Conservation (phyloP, 2,329 filamentous ascomycete genomes). For the Colletotrichum australisinense region DNA sequence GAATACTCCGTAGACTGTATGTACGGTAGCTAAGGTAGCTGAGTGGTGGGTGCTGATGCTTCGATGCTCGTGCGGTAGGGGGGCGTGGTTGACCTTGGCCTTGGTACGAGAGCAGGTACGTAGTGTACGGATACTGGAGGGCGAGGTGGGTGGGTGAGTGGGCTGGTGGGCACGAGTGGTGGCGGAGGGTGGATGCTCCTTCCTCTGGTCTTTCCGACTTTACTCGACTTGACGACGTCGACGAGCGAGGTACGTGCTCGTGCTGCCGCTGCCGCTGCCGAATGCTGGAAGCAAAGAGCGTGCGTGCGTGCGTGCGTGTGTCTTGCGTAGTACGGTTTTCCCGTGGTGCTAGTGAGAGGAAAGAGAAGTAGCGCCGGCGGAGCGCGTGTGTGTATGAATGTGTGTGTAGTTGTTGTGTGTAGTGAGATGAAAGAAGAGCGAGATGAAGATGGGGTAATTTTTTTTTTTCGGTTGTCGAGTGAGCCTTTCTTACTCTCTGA, state of each 20-base stretch:
- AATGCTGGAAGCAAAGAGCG: not conserved
- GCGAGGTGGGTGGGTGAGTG: conserved; percentile 12
- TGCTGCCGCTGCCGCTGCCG: not conserved
- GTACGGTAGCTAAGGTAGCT: not conserved
- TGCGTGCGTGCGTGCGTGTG: not conserved
- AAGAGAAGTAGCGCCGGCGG: conserved; percentile 14
- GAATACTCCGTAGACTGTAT: no score
- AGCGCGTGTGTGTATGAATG: not conserved
- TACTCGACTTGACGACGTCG: conserved; percentile 13
- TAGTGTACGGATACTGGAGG: not conserved
- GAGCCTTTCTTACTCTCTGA: not conserved
- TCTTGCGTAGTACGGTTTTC: not conserved
- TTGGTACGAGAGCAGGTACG: not conserved
- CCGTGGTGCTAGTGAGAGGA: conserved; percentile 4
- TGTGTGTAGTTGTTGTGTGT: not conserved
- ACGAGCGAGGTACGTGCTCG: not conserved
- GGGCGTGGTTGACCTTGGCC: conserved; percentile 23
- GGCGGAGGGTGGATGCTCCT: conserved; percentile 8
- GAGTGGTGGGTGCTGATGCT: conserved; percentile 3
- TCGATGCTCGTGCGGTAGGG: conserved; percentile 7
- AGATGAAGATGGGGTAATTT: not conserved
- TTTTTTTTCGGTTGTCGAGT: conserved; percentile 2
- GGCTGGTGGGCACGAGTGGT: not conserved
- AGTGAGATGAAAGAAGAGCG: conserved; percentile 16
- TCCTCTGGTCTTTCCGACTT: conserved; percentile 1